Conservation (phyloP, 139 green algal genomes). For the Spirogloea muscicola region DNA sequence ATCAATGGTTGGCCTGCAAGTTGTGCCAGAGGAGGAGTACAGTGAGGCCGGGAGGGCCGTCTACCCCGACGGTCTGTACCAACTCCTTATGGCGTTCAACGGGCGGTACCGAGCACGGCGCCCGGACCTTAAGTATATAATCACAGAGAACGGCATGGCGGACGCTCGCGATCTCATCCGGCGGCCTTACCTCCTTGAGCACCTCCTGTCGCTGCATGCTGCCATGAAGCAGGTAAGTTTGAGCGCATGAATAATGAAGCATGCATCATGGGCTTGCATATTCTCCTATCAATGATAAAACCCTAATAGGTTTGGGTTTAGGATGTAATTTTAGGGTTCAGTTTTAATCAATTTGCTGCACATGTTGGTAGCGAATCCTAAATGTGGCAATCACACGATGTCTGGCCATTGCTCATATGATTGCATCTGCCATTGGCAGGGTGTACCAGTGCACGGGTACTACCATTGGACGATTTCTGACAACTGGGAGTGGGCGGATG, state of each 20-base stretch:
- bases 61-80: conserved; percentile 43
- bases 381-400: too few species aligned
- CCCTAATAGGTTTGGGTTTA: too few species aligned
- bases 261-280: too few species aligned
- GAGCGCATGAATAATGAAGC: too few species aligned
- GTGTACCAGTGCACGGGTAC: conserved; percentile 35
- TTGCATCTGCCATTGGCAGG: too few species aligned
- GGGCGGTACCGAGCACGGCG: conserved; percentile 3
- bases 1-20: conserved; percentile 12
- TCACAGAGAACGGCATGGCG: conserved; percentile 47
- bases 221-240: conserved; percentile 23
- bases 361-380: too few species aligned
- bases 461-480: conserved; percentile 41
- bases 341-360: too few species aligned
- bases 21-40: conserved; percentile 21
- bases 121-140: background rate
- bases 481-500: conserved; percentile 50
- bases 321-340: too few species aligned
- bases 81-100: conserved; percentile 26
- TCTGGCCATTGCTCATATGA: too few species aligned
- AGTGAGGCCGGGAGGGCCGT: conserved; percentile 24
- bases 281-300: too few species aligned
- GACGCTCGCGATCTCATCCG: conserved; percentile 30
- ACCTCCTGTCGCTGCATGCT: conserved; percentile 23
- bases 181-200: conserved; percentile 33